These are phyloP conservation scores for Solanum neorickii DNA, from an alignment of 257 asterid genomes.

Conservation along the genomic window DNA sequence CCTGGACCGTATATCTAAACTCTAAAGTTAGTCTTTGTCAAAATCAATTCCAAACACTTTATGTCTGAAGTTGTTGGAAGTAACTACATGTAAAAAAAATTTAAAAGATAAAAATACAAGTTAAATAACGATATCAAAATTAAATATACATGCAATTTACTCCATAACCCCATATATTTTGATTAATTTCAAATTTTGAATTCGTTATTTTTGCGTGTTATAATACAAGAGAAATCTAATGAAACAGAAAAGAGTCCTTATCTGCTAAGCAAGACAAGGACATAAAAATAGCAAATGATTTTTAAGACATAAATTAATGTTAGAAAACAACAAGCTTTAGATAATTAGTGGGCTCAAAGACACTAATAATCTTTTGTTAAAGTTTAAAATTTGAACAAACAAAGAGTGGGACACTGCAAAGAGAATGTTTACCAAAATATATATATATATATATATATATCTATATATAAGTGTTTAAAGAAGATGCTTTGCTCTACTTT, in stretches of 20 bases:
- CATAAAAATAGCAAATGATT: background rate
- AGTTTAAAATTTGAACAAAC: conserved; percentile 1
- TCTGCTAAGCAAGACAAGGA: background rate
- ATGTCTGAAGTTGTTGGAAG: background rate
- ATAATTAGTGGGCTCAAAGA: background rate
- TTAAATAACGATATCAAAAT: background rate
- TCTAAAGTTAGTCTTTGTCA: background rate
- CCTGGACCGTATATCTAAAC: accelerated
- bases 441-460: background rate
- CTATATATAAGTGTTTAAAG: conserved; percentile 3
- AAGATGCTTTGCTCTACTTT: conserved; percentile 19
- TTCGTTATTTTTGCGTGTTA: accelerated
- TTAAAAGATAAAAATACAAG: background rate
- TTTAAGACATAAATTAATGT: background rate
- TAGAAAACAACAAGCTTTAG: background rate
- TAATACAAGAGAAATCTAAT: background rate
- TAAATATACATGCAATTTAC: background rate
- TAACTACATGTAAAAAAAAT: background rate
- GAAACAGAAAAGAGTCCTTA: background rate
- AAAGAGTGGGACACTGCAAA: conserved; percentile 30
- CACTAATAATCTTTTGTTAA: conserved; percentile 1
- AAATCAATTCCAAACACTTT: background rate
- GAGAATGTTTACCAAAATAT: conserved; percentile 28
- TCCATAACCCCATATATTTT: background rate
- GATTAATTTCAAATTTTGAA: background rate